phyloP scores from a whole-genome alignment of 768 basidiomycete genomes.

The Podaxis carcinomalis region DNA sequence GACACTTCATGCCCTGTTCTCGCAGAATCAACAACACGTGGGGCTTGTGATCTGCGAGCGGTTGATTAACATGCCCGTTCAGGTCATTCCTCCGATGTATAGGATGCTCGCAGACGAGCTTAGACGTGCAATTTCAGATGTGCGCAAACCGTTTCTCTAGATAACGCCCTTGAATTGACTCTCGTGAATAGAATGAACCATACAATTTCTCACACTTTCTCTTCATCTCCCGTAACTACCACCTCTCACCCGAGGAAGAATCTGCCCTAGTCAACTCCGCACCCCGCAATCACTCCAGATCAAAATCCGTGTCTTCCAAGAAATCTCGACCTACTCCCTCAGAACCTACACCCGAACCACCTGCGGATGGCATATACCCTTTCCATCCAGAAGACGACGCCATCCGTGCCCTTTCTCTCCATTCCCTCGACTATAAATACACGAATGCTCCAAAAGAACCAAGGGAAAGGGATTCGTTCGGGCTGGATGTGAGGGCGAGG shows the following conservation, averaged over 20 bases:
- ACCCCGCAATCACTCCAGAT: conserved; percentile 35
- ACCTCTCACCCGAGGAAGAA: conserved; percentile 68
- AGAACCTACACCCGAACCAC: conserved; percentile 17
- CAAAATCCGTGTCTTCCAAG: conserved; percentile 24
- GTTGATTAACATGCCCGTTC: conserved; percentile 93
- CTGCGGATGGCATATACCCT: conserved; percentile 53
- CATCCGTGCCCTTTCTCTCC: conserved; percentile 53
- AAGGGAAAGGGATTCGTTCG: conserved; percentile 64
- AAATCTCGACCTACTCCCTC: conserved; percentile 14
- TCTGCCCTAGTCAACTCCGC: conserved; percentile 42
- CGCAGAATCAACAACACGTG: conserved; percentile 50
- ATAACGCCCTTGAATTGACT: not conserved
- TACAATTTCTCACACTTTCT: conserved; percentile 73
- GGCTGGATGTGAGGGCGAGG: conserved; percentile 66
- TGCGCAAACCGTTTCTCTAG: conserved; percentile 25
- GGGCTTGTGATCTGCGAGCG: conserved; percentile 87
- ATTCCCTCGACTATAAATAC: conserved; percentile 49
- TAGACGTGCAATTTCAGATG: conserved; percentile 64
- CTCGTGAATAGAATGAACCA: conserved; percentile 41
- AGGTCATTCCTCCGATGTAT: conserved; percentile 91
- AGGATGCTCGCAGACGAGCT: conserved; percentile 83
- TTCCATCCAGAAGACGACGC: conserved; percentile 88
- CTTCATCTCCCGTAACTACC: conserved; percentile 76
- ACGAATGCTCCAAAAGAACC: conserved; percentile 40
- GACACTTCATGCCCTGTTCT: conserved; percentile 51